Evolutionary conservation across 768 basidiomycete species (phyloP), one percentile per base, ranked within the genome.

Genomic region (Grammothele lineata): DNA sequence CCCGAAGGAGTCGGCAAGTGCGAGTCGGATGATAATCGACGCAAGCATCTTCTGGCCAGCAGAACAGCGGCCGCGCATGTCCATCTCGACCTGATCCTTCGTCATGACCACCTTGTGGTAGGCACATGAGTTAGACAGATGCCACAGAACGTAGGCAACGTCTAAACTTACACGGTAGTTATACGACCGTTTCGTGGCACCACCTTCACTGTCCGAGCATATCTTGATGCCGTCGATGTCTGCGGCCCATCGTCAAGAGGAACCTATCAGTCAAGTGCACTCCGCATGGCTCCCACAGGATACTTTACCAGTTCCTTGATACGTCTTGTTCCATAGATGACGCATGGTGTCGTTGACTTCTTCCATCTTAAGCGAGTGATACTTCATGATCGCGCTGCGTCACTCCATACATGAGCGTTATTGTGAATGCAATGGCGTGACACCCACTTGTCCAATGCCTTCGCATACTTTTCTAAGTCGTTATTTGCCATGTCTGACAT

Each of bases 21-120:
- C 96, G 27, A 99, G 81, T 5, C 96, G 84, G 59, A 99, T 98
- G 67, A 98, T 92, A 66, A 98, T 97, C 18, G 91, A 94, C 9
- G 95, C 96, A 48, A 99, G 71, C 78, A 98, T 97, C 70, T 99
- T 99, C 69, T 99, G 96, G 0, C 96, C 96, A 1, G 96, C 96
- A 14, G 90, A 93, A 68, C 96, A 99, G 53, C 96, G 82, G 21
- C 96, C 96, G 47, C 96, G 84, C 96, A 99, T 99, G 67, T 98
- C 96, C 89, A 99, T 93, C 67, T 98, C 95, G 6, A 97, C 94
- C 60, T 93, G 88, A 63, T 97, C 94, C 70, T 99, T 99, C 43
- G 87, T 91, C 95, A 99, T 98, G 55, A 98, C 95, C 48, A 97
- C 92, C 92, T 95, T n/a, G 63, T 45, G 27, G 37, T 30, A 24